Base-by-base conservation (phyloP, 768 basidiomycete genomes). In the Tylopilus felleus region DNA sequence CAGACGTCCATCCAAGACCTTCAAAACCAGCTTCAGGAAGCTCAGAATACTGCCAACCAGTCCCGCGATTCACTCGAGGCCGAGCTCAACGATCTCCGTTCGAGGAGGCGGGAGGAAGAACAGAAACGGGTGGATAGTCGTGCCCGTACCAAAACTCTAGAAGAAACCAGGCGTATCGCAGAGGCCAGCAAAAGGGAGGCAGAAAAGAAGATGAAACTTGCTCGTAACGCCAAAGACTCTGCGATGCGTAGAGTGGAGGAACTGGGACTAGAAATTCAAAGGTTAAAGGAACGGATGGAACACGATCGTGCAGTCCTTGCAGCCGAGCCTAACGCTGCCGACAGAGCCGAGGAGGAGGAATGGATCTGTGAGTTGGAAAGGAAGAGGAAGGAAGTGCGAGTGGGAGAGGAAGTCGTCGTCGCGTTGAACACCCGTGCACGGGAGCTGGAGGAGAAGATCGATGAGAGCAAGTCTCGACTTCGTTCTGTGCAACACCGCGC, bases 71-170 rank as follows among this genome's bases (percentile, higher is more conserved):
- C 76, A 25, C 77, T 97, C n/a, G 85, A 90, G 65, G 66, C 69
- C 19, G 86, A 93, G 62, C 78, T 98, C 35, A 85, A 87, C 36
- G 77, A 81, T 17, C 81, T 86, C 47, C 83, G 93, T 25, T 80
- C 80, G 44, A 77, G 79, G 55, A 93, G 90, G 69, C 87, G 86
- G 38, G 81, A 86, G 58, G 96, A 98, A 67, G 96, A 99, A 62
- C 75, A 77, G 4, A 80, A 81, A 22, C 82, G 90, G 48, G 71
- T 80, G 22, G 94, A 97, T 65, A 74, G 90, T 51, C 94, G 93
- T 70, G 70, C 79, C n/a, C 85, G 86, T 46, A 90, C 89, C 45
- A 96, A 95, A 72, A 69, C 77, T 3, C 75, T 98, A 3, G 96
- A 99, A 60, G 96, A 99, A 67, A 75, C 83, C 50, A 90, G 87